Evolutionary conservation across 2,329 filamentous ascomycete species (phyloP).

Genomic region (Epichloe baconii): DNA sequence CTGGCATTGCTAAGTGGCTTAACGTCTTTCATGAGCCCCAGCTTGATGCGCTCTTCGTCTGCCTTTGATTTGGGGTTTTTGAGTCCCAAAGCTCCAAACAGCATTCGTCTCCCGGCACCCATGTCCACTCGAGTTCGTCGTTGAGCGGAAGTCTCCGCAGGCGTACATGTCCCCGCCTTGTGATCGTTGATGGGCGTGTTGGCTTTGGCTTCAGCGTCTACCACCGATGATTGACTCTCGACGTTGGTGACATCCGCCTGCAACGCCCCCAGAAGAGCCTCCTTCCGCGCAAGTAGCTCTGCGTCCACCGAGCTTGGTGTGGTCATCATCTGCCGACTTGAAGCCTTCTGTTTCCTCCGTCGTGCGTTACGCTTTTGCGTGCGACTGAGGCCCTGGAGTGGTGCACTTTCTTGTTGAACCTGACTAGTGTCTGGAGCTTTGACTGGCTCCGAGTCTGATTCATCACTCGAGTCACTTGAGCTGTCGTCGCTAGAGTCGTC

Average conservation of each 20-base stretch:
- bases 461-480: slow-evolving; percentile 11
- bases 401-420: not conserved
- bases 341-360: slow-evolving; percentile 25
- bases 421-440: not conserved
- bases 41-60: slow-evolving; percentile 51
- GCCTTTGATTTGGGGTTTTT: slow-evolving; percentile 54
- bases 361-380: slow-evolving; percentile 41
- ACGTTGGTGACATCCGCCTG: not conserved
- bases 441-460: slow-evolving; percentile 9
- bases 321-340: not conserved
- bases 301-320: slow-evolving; percentile 7
- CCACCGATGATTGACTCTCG: not conserved
- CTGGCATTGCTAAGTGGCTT: slow-evolving; percentile 26
- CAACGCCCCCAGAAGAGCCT: slow-evolving; percentile 20
- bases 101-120: slow-evolving; percentile 49
- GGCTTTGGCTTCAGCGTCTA: not conserved
- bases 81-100: slow-evolving; percentile 62
- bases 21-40: slow-evolving; percentile 43
- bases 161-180: not conserved
- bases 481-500: slow-evolving; percentile 11
- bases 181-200: not conserved
- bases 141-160: not conserved
- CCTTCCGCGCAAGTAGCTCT: slow-evolving; percentile 26
- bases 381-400: slow-evolving; percentile 24
- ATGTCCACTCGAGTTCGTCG: slow-evolving; percentile 26